Conservation (phyloP, 768 basidiomycete genomes). For the Fomitopsis serialis region DNA sequence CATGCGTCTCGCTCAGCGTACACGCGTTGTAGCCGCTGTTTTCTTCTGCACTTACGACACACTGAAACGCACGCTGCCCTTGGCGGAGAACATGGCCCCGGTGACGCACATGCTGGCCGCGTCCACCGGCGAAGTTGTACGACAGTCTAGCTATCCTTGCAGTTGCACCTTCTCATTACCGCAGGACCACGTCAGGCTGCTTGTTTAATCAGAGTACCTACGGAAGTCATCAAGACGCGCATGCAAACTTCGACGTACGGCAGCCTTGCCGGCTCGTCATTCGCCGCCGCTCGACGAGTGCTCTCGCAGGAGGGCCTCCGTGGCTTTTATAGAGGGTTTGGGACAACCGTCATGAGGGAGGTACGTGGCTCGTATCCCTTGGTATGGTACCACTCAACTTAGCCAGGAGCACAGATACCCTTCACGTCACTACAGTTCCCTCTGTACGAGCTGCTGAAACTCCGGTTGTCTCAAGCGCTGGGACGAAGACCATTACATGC, state of each 20-base stretch:
- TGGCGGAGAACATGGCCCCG: constrained; percentile 55
- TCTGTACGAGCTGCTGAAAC: constrained; percentile 85
- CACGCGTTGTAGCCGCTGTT: constrained; percentile 62
- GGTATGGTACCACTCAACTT: neutral
- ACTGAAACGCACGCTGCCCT: constrained; percentile 70
- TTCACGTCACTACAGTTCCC: constrained; percentile 97
- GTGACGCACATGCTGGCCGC: constrained; percentile 55
- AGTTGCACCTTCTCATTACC: constrained; percentile 4
- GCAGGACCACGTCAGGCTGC: constrained; percentile 49
- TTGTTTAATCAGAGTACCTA: constrained; percentile 90
- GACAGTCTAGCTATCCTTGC: constrained; percentile 10
- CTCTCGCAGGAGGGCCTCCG: constrained; percentile 55
- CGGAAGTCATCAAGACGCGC: constrained; percentile 93
- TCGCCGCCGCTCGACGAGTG: constrained; percentile 52
- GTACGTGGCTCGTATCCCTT: constrained; percentile 24
- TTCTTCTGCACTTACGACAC: constrained; percentile 96
- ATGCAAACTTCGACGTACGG: constrained; percentile 83
- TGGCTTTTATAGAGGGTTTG: constrained; percentile 89
- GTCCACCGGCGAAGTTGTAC: constrained; percentile 48
- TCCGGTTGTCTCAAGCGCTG: constrained; percentile 49
- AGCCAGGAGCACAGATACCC: constrained; percentile 59
- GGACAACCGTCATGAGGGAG: constrained; percentile 70
- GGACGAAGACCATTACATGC: constrained; percentile 55
- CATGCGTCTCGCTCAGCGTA: neutral
- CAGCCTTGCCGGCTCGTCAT: constrained; percentile 46